Percentiles rank a stretch among this genome's conserved stretches.
Conservation (phyloP, 2,329 filamentous ascomycete species). For the Diplodia corticola region DNA sequence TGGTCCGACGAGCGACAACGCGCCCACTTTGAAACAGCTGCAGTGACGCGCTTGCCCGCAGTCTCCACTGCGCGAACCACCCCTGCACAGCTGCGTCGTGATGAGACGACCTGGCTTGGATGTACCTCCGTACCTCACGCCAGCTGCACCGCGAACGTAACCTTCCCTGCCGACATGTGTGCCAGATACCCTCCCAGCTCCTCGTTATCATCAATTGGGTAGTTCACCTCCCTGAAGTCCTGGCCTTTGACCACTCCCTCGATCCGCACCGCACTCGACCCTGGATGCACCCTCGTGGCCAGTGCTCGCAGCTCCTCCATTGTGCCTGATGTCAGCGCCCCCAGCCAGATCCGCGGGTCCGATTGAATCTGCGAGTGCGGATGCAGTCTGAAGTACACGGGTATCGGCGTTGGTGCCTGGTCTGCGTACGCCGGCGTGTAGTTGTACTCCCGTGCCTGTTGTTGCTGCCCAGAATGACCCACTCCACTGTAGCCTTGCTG, state of each 20-base stretch:
- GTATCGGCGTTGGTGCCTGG: constrained; percentile 40
- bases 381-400: constrained; percentile 70
- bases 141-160: constrained; percentile 51
- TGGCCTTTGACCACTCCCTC: constrained; percentile 62
- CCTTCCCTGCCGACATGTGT: constrained; percentile 60
- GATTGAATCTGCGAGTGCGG: constrained; percentile 59
- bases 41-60: neutral
- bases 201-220: constrained; percentile 53
- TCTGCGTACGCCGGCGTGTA: constrained; percentile 22
- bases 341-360: constrained; percentile 62
- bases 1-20: neutral
- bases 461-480: constrained; percentile 3
- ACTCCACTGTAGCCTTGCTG: neutral
- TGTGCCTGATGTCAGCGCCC: constrained; percentile 59
- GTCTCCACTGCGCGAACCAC: constrained; percentile 8
- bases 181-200: constrained; percentile 72
- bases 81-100: constrained; percentile 13
- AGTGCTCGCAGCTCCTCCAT: constrained; percentile 64
- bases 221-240: constrained; percentile 57
- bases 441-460: constrained; percentile 10
- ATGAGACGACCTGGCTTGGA: constrained; percentile 5
- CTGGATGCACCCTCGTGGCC: constrained; percentile 62
- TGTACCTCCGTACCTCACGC: constrained; percentile 12
- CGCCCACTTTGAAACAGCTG: neutral
- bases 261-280: constrained; percentile 61